Percentiles rank a stretch among this genome's conserved stretches.
These are phyloP conservation scores for Microcera coccophila DNA, from an alignment of 2,329 filamentous ascomycete genomes.

Conservation along the genomic window DNA sequence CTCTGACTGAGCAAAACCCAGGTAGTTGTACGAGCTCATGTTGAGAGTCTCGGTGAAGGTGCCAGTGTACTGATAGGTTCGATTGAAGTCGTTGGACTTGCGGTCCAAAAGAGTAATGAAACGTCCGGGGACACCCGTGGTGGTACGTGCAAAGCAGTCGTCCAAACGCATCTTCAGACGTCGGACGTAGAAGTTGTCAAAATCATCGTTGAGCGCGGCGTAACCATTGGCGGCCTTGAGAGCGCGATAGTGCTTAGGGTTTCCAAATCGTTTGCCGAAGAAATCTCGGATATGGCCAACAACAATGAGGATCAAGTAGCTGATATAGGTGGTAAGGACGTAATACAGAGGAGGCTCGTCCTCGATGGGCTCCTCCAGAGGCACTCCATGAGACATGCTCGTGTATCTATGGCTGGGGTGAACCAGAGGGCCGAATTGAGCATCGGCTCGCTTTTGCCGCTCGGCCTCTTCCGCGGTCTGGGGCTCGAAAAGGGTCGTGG, in stretches of 20 bases:
- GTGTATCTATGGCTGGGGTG: constrained; percentile 81
- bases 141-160: constrained; percentile 91
- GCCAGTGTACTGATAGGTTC: constrained; percentile 82
- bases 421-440: constrained; percentile 85
- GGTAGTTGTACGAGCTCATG: constrained; percentile 99
- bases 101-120: constrained; percentile 92
- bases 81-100: constrained; percentile 86
- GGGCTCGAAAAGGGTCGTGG: constrained; percentile 79
- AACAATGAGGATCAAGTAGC: constrained; percentile 91
- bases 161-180: constrained; percentile 91
- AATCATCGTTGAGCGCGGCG: constrained; percentile 93
- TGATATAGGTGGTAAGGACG: constrained; percentile 96
- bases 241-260: constrained; percentile 76
- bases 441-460: constrained; percentile 71
- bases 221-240: constrained; percentile 83
- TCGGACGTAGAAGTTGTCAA: constrained; percentile 97
- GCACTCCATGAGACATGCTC: constrained; percentile 78
- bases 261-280: constrained; percentile 92
- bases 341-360: constrained; percentile 97
- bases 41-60: constrained; percentile 93
- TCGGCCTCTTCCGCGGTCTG: constrained; percentile 79
- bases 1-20: constrained; percentile 96
- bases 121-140: constrained; percentile 87
- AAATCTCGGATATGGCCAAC: constrained; percentile 96
- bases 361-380: constrained; percentile 78